Evolutionary conservation across 164 flowering plant genomes (phyloP).

Genomic region (Magnolia sinica): DNA sequence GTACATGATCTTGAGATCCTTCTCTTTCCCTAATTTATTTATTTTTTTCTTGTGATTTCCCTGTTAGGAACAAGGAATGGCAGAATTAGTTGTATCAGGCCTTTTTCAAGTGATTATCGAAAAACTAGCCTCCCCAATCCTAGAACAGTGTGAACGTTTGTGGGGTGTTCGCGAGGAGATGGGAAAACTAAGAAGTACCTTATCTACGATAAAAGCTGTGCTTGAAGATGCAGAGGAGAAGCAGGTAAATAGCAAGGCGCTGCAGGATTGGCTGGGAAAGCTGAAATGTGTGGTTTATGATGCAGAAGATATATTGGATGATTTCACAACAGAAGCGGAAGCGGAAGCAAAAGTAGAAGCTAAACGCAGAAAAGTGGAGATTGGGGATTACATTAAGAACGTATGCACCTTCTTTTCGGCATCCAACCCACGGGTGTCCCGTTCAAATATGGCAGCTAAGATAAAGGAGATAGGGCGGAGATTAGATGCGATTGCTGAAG

Average conservation of each 20-base stretch:
- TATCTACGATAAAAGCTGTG: constrained; percentile 1
- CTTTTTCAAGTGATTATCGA: not conserved
- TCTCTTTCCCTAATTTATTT: too few relatives aligned
- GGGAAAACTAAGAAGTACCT: not conserved
- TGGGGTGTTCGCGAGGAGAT: constrained; percentile 4
- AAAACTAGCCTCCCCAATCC: not conserved
- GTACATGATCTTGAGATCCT: too few relatives aligned
- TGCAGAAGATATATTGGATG: constrained; percentile 7
- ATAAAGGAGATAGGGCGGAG: not conserved
- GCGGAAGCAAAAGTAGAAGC: not conserved
- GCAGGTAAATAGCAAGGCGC: not conserved
- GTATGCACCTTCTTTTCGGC: not conserved
- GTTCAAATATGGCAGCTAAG: too few relatives aligned
- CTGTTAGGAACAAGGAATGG: not conserved
- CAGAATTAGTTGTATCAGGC: not conserved
- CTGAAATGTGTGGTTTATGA: constrained; percentile 12
- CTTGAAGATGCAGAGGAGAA: constrained; percentile 7
- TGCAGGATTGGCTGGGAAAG: constrained; percentile 8
- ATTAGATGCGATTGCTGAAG: constrained; percentile 6
- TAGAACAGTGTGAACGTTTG: not conserved
- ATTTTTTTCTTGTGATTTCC: too few relatives aligned
- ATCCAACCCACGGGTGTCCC: too few relatives aligned
- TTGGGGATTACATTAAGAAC: not conserved
- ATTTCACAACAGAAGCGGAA: not conserved
- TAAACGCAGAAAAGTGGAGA: not conserved